Conservation (phyloP, 371 early-diverging fungal species). For the Mortierella sp. region DNA sequence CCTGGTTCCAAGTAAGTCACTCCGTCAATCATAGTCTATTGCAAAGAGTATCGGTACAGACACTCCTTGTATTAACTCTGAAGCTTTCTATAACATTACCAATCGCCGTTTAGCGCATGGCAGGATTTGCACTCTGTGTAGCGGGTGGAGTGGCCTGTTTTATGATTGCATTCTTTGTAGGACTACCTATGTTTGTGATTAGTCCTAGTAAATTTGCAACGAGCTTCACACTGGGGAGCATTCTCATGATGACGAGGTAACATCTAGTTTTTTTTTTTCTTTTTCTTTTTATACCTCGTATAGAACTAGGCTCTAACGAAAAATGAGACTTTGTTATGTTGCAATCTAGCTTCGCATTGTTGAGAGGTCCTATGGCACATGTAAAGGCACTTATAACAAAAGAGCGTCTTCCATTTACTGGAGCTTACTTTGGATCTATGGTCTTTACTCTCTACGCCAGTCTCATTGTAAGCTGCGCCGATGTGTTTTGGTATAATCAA, state of each 20-base stretch:
- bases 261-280: no score
- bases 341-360: slow-evolving; percentile 66
- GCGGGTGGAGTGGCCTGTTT: slow-evolving; percentile 46
- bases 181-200: slow-evolving; percentile 58
- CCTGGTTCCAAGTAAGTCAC: slow-evolving; percentile 41
- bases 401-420: slow-evolving; percentile 72
- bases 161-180: slow-evolving; percentile 61
- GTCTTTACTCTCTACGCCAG: slow-evolving; percentile 70
- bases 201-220: slow-evolving; percentile 73
- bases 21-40: background rate
- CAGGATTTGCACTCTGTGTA: slow-evolving; percentile 49
- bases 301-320: background rate
- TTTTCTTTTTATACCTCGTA: no score
- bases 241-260: slow-evolving; percentile 56
- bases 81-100: no score
- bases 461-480: slow-evolving; percentile 61
- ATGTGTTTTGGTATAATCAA: background rate
- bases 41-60: no score
- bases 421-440: slow-evolving; percentile 72
- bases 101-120: slow-evolving; percentile 27
- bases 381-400: slow-evolving; percentile 70
- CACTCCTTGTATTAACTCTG: no score
- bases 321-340: no score
- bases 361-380: slow-evolving; percentile 75
- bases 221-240: slow-evolving; percentile 63